phyloP scores from a whole-genome alignment of 441 rosid species.

The Codiaeum variegatum region DNA sequence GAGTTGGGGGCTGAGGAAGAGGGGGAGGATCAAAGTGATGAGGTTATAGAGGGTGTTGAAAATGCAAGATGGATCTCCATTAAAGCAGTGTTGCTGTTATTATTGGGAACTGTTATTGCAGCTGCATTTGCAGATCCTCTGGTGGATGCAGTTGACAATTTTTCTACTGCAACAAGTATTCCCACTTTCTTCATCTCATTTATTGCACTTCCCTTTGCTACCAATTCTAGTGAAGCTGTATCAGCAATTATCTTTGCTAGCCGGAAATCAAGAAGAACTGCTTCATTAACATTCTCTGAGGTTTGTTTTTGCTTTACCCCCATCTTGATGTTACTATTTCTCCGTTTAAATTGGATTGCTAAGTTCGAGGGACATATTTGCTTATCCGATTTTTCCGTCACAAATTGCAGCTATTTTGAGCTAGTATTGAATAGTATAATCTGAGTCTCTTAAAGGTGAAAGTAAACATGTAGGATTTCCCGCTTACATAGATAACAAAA shows the following conservation, averaged over 20 bases:
- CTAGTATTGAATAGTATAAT: neutral
- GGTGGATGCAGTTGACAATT: constrained; percentile 82
- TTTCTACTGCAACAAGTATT: constrained; percentile 82
- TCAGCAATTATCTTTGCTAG: constrained; percentile 78
- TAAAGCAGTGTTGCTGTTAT: constrained; percentile 63
- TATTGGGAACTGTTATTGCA: constrained; percentile 72
- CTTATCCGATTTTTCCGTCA: neutral
- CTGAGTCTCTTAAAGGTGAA: neutral
- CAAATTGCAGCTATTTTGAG: neutral
- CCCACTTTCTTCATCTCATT: constrained; percentile 95
- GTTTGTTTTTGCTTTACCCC: constrained; percentile 31
- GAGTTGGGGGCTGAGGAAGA: constrained; percentile 37
- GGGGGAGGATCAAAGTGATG: constrained; percentile 41
- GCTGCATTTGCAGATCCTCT: constrained; percentile 93
- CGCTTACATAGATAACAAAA: neutral
- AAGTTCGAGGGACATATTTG: neutral
- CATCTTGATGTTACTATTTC: neutral
- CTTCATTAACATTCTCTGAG: constrained; percentile 90
- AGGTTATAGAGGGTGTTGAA: constrained; percentile 39
- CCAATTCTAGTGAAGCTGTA: constrained; percentile 90
- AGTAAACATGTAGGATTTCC: too few species aligned
- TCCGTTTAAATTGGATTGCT: neutral
- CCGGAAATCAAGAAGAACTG: constrained; percentile 62
- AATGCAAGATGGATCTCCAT: constrained; percentile 44
- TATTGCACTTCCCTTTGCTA: constrained; percentile 84